Evolutionary conservation across 306 rosid species (phyloP), one percentile per base, ranked within the genome.

Genomic region (Cucurbita pepo): DNA sequence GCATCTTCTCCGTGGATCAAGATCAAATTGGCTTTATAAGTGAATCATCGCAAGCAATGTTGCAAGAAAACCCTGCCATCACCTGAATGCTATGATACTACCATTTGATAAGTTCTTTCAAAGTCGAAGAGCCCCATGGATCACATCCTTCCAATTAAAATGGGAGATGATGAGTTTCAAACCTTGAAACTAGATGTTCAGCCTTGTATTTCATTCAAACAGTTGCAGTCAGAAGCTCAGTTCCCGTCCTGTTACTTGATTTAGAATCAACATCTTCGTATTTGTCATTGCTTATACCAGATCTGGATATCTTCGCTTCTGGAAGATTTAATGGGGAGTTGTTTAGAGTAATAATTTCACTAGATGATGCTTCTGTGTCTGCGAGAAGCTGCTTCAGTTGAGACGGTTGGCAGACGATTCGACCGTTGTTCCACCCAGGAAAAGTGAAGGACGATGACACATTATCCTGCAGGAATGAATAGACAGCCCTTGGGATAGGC

Each of bases 361-460:
- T 79, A 63, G 51, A 79, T 50, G 96, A 82, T 77, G 86, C 77
- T 73, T 84, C 89, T 6, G 78, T 72, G 82, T 87, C 81, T 1
- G 86, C 58, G 54, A 95, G 86, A 52, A 86, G 80, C 79, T 64
- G 86, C 84, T 84, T 88, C 64, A 95, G 91, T 81, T 89, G 96
- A 77, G 91, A 76, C 63, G 83, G 85, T 79, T 71, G 95, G 82
- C 99, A 95, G 83, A 91, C 72, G 77, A 95, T 83, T 79, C 99
- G 90, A 69, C 99, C 95, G 51, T 81, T 86, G 88, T 89, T 95
- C 97, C 99, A 95, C 51, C 78, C 72, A 5, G 97, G 88, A 81
- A 87, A 94, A 50, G 75, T 71, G 61, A 91, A 89, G 76, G 87
- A 84, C 0, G 88, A 77, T 21, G 86, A 71, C 56, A 81, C 81